Evolutionary conservation across 2,329 filamentous ascomycete species (phyloP), one percentile per base, ranked within the genome.

Genomic region (Trichophyton rubrum): DNA sequence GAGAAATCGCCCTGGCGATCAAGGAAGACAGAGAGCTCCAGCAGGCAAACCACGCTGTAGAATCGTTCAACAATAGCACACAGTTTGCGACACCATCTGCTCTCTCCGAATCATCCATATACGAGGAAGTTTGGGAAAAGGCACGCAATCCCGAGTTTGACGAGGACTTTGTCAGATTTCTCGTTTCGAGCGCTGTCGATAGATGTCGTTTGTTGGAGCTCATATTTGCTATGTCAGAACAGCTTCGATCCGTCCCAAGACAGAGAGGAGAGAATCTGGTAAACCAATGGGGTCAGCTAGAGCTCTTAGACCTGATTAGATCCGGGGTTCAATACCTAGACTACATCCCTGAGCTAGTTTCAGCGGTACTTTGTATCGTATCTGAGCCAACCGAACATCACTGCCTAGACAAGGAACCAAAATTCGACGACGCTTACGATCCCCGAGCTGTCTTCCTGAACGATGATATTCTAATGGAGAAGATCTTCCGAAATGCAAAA

Each of bases 331-430:
- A 82, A 3, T 79, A 86, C 43, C 79, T 91, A 47, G 83, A 85
- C 8, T 95, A 95, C 70, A 85, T 85, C 60, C 81, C 82, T 0
- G 87, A 90, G 59, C 79, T 90, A 3, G 77, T 95, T 7, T 78
- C 80, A 38, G 80, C 86, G 0, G 78, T 89, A 7, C 73, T 91
- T 40, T 80, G 84, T 0, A 78, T 90, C 1, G 75, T 95, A 15
- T 79, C 79, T 2, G 79, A 79, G 6, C 63, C 70, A 9, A 63
- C 63, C 15, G 45, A 64, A 56, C 63, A 66, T 41, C 62, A 63
- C 22, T 58, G 64, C 13, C 68, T 67, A 62, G 60, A 62, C 11
- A 59, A 64, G 22, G 62, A 63, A 2, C 49, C 61, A 13, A 60
- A 63, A 8, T 61, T 66, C 20, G 64, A 64, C 40, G 60, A 65